Conservation (phyloP, 2,329 filamentous ascomycete genomes). For the Coniochaeta pulveracea region DNA sequence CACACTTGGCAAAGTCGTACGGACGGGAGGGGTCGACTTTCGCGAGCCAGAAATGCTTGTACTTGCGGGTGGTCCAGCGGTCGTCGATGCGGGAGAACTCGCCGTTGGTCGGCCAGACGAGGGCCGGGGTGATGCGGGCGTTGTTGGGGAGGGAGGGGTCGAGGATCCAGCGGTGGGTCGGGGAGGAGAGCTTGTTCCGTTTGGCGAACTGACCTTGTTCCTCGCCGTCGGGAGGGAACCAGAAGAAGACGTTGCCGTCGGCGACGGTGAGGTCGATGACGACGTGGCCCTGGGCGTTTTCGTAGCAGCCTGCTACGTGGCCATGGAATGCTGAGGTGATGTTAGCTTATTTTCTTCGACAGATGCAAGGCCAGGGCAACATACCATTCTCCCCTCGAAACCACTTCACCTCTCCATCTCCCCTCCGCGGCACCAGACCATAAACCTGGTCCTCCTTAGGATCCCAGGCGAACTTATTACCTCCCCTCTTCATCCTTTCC, state of each 20-base stretch:
- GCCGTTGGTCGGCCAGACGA: conserved; percentile 29
- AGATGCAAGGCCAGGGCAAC: conserved; percentile 9
- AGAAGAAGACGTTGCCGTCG: conserved; percentile 33
- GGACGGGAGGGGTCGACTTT: conserved; percentile 22
- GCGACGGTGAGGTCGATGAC: conserved; percentile 30
- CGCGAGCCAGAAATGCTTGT: conserved; percentile 34
- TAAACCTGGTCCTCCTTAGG: conserved; percentile 44
- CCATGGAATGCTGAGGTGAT: conserved; percentile 27
- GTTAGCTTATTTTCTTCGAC: background rate
- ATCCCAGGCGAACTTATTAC: conserved; percentile 40
- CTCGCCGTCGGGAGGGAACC: conserved; percentile 25
- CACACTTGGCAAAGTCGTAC: conserved; percentile 32
- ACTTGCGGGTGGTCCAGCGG: conserved; percentile 29
- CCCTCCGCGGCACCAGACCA: conserved; percentile 37
- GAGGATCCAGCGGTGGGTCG: conserved; percentile 27
- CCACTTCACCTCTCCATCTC: conserved; percentile 40
- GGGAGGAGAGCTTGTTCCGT: conserved; percentile 24
- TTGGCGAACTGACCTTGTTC: conserved; percentile 11
- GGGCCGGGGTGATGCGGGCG: conserved; percentile 22
- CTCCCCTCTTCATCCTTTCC: conserved; percentile 30
- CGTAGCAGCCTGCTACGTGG: conserved; percentile 35
- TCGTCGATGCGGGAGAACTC: conserved; percentile 39
- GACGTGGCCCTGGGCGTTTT: conserved; percentile 31
- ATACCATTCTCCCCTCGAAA: conserved; percentile 37
- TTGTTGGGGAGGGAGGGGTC: conserved; percentile 23